These are phyloP conservation scores for Cladophialophora immunda DNA, from an alignment of 2,329 filamentous ascomycete genomes.

Conservation along the genomic window DNA sequence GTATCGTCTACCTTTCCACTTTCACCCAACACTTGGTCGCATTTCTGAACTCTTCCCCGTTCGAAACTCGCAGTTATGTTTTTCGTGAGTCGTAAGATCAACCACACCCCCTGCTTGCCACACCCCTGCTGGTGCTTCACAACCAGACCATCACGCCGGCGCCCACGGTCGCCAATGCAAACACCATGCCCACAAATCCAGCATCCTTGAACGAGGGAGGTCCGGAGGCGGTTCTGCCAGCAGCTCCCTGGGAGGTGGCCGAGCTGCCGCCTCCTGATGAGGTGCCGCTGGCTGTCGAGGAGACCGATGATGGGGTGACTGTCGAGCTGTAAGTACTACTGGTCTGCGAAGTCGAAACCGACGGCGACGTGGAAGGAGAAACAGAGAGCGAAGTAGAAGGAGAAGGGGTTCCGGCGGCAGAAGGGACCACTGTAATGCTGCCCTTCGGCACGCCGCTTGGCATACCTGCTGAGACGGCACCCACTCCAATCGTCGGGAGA, in stretches of 20 bases:
- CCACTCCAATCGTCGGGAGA: constrained; percentile 74
- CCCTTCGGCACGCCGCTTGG: constrained; percentile 36
- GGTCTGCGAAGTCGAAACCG: constrained; percentile 25
- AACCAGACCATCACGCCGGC: constrained; percentile 36
- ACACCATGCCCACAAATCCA: constrained; percentile 29
- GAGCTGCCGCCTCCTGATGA: constrained; percentile 28
- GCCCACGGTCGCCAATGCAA: constrained; percentile 33
- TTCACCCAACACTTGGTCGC: constrained; percentile 8
- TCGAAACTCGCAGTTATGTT: constrained; percentile 20
- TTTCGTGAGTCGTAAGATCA: constrained; percentile 27
- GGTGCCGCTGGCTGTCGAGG: constrained; percentile 12
- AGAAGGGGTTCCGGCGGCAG: constrained; percentile 18
- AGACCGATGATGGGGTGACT: constrained; percentile 27
- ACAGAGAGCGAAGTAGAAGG: constrained; percentile 12
- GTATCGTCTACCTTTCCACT: constrained; percentile 3
- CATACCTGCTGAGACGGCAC: constrained; percentile 42
- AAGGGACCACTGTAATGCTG: constrained; percentile 35
- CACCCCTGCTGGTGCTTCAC: constrained; percentile 8
- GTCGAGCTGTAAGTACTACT: constrained; percentile 39
- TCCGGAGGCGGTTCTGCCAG: constrained; percentile 27
- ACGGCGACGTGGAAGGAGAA: background rate
- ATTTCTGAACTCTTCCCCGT: constrained; percentile 13
- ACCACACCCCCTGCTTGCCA: background rate
- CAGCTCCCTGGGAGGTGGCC: constrained; percentile 35
- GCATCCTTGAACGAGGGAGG: constrained; percentile 21